Base-by-base conservation (phyloP, 2,329 filamentous ascomycete genomes). In the Aspergillus uvarum region DNA sequence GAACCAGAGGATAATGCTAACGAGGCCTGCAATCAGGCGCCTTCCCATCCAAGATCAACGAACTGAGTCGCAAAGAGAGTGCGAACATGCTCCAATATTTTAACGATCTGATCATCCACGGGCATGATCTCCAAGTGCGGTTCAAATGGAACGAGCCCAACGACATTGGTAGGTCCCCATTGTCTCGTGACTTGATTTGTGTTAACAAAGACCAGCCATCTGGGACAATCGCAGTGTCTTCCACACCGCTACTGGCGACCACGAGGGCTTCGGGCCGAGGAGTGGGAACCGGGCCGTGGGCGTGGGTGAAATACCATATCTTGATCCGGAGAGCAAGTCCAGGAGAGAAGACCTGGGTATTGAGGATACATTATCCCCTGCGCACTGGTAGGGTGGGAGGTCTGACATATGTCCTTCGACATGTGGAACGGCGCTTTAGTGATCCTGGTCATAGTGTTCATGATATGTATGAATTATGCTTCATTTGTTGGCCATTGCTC, bases 251-350 rank as follows among this genome's bases (percentile, higher is more conserved):
- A 65, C 77, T 72, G 54, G 74, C 69, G 66, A 81, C 76, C 68
- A 80, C 70, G 68, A 76, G 14, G 62, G 58, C 0, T 52, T 62
- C 12, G 80, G 80, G 85, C 86, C 65, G 90, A 89, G 79, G 89
- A 92, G 80, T 98, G 21, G 95, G 94, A 59, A 95, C 98, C 79
- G 95, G 94, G 56, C 96, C 91, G 5, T 98, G 97, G 76, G 95
- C 92, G 70, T 98, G 97, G 81, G 95, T 96, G 76, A 98, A 96
- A 83, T 60, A 2, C 63, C 63, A 0, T 65, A 64, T 31, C 64
- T 61, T n/a, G 62, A 65, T 32, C 63, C 62, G 0, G 22, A 29
- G 10, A 65, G 62, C 22, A 63, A 61, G 14, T 63, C 60, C 5
- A 50, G 63, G 12, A 38, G 63, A 3, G 65, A 69, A 51, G 65